phyloP scores from a whole-genome alignment of 331 rosid genomes.

The Malus hybrid region DNA sequence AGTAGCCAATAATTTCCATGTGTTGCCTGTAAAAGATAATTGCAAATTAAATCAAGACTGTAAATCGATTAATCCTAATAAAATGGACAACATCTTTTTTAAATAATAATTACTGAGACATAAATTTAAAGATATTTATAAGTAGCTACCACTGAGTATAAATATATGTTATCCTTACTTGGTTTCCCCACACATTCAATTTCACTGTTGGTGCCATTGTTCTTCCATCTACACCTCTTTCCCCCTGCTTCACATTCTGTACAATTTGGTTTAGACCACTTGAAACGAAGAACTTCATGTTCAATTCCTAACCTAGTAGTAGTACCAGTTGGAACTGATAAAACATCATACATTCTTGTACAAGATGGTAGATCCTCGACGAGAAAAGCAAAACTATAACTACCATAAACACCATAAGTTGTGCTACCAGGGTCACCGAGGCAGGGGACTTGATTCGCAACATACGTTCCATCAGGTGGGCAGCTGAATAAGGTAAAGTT shows the following conservation, averaged over 20 bases:
- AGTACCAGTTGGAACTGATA: not conserved
- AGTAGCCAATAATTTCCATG: too few relatives aligned
- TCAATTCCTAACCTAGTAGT: rapidly evolving
- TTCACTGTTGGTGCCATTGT: not conserved
- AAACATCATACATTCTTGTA: not conserved
- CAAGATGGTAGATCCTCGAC: not conserved
- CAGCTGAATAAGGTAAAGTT: conserved; percentile 2
- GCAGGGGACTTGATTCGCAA: not conserved
- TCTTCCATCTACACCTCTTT: not conserved
- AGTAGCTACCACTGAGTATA: too few relatives aligned
- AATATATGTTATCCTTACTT: not conserved
- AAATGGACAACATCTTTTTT: too few relatives aligned
- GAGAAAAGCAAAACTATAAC: too few relatives aligned
- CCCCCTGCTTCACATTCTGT: not conserved
- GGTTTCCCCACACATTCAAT: not conserved
- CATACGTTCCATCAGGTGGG: not conserved
- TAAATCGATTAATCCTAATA: too few relatives aligned
- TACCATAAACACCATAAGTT: not conserved
- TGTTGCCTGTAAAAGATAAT: too few relatives aligned
- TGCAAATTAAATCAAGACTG: too few relatives aligned
- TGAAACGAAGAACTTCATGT: too few relatives aligned
- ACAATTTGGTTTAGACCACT: too few relatives aligned
- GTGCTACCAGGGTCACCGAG: not conserved
- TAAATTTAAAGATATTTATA: too few relatives aligned
- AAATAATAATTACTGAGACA: too few relatives aligned